phyloP scores from a whole-genome alignment of 495 filamentous ascomycete species.

The Tuber calosporum region DNA sequence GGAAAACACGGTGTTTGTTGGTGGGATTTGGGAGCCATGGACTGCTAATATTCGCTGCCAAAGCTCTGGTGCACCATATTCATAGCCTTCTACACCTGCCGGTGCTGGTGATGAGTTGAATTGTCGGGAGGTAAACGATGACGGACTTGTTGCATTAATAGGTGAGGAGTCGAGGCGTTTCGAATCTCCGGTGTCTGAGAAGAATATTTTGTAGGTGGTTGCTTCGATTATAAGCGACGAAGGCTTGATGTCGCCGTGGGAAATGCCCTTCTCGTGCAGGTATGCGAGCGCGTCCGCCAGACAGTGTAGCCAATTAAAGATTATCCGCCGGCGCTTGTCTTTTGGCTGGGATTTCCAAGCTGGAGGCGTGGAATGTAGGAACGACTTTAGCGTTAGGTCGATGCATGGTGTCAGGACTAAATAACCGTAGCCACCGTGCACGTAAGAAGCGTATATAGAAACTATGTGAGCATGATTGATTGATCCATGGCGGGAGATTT shows the following conservation, averaged over 20 bases:
- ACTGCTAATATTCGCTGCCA: slow-evolving; percentile 46
- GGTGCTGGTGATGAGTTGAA: slow-evolving; percentile 42
- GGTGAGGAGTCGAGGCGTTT: slow-evolving; percentile 50
- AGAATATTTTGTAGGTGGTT: slow-evolving; percentile 59
- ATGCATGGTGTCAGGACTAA: slow-evolving; percentile 66
- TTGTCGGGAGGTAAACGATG: slow-evolving; percentile 20
- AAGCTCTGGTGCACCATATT: slow-evolving; percentile 79
- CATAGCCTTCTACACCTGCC: slow-evolving; percentile 72
- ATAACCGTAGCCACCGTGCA: slow-evolving; percentile 63
- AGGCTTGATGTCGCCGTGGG: slow-evolving; percentile 75
- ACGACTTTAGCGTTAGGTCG: slow-evolving; percentile 69
- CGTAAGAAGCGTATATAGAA: slow-evolving; percentile 76
- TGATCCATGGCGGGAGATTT: slow-evolving; percentile 56
- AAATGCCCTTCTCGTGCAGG: slow-evolving; percentile 64
- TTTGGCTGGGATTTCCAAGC: slow-evolving; percentile 66
- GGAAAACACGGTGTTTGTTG: slow-evolving; percentile 39
- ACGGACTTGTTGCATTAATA: slow-evolving; percentile 41
- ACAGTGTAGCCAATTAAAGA: slow-evolving; percentile 85
- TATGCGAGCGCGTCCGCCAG: slow-evolving; percentile 68
- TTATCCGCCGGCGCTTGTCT: slow-evolving; percentile 56
- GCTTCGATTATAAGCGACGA: slow-evolving; percentile 71
- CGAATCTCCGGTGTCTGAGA: slow-evolving; percentile 64
- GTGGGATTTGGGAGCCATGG: slow-evolving; percentile 40
- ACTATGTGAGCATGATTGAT: slow-evolving; percentile 72
- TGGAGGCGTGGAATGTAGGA: slow-evolving; percentile 61